Evolutionary conservation across 768 basidiomycete species (phyloP).

Genomic region (Tylopilus intermedius): DNA sequence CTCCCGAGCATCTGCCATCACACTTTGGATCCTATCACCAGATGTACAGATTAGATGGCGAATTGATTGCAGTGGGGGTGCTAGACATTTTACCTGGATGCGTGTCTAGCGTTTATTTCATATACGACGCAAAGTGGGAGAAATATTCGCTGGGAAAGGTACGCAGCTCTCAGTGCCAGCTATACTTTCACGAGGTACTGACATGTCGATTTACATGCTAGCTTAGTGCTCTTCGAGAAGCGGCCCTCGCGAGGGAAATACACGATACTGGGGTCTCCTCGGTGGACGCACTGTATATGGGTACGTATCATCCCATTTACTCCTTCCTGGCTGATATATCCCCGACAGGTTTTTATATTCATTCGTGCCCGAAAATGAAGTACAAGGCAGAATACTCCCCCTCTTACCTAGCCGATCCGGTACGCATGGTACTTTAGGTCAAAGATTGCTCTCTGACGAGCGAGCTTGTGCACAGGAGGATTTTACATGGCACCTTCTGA

Average conservation of each 20-base stretch:
- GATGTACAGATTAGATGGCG: constrained; percentile 74
- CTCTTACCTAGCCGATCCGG: constrained; percentile 84
- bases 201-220: constrained; percentile 25
- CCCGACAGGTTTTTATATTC: constrained; percentile 79
- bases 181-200: background rate
- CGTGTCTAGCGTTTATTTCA: constrained; percentile 84
- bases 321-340: background rate
- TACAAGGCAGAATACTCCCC: constrained; percentile 94
- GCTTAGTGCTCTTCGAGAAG: constrained; percentile 84
- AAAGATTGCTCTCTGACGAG: constrained; percentile 2
- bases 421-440: constrained; percentile 29
- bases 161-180: background rate
- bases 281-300: constrained; percentile 82
- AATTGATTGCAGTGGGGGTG: constrained; percentile 80
- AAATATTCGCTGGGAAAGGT: constrained; percentile 77
- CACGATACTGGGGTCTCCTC: constrained; percentile 56
- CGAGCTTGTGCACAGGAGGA: constrained; percentile 50
- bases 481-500: constrained; percentile 70
- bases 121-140: constrained; percentile 73
- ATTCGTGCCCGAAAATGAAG: constrained; percentile 89
- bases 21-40: constrained; percentile 93
- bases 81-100: constrained; percentile 86
- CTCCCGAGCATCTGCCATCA: constrained; percentile 58
- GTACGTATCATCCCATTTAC: constrained; percentile 37
- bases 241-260: constrained; percentile 70